Evolutionary conservation across 345 rosid species (phyloP), one percentile per base, ranked within the genome.

Genomic region (Kernera saxatilis): DNA sequence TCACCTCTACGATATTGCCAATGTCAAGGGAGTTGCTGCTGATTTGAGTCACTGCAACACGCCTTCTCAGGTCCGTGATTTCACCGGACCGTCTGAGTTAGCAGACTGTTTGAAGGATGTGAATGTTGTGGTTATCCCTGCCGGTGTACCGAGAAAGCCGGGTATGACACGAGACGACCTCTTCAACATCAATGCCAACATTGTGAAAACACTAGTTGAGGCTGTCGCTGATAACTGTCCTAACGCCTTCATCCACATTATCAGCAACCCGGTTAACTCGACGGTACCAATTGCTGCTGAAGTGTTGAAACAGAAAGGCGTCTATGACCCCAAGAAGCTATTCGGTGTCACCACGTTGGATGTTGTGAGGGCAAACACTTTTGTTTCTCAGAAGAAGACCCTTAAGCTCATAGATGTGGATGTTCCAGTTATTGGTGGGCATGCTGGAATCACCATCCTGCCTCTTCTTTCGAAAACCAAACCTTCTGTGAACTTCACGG

Each of bases 131-230:
- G 96, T 93, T 58, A 91, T 91, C 57, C 97, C 97, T 48, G 98
- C 94, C 50, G 97, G 96, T 58, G 96, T 91, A 44, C 91, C 98
- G 23, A 82, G 96, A 29, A 93, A 89, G 83, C 98, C 96, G 0
- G 98, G 98, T 15, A 93, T 91, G 98, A 93, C 92, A 48, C 96
- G 98, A 15, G 97, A 89, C 53, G 97, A 93, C 71, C 93, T 93
- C 53, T 93, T 93, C 81, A 89, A 87, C 79, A 91, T 93, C 85
- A 93, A 93, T 55, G 98, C 94, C 29, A 78, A 67, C 67, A 93
- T 93, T 0, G 96, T 91, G n/a, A 91, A 84, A 79, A 74, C 68
- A 30, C 82, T 91, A 71, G 85, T 93, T 6, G 97, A 87, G 37
- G 97, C 92, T 39, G 94, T 87, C 9, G 98, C 97, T 49, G 97